phyloP scores from a whole-genome alignment of 2,329 filamentous ascomycete species.

The Aspergillus brunneoviolaceus region DNA sequence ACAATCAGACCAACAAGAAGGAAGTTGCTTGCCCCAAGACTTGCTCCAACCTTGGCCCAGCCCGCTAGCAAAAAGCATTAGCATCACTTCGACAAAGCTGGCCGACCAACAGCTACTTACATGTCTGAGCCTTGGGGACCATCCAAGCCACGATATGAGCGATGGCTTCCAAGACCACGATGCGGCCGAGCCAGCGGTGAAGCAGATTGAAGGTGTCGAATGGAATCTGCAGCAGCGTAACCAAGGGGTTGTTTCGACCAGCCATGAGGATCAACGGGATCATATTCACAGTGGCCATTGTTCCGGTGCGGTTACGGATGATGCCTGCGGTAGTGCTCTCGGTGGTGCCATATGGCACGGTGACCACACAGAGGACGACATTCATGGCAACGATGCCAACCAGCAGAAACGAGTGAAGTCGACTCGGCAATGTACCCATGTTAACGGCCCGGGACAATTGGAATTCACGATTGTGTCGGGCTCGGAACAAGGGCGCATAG shows the following conservation, averaged over 20 bases:
- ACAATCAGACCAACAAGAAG: constrained; percentile 47
- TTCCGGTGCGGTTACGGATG: constrained; percentile 45
- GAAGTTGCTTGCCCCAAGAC: constrained; percentile 34
- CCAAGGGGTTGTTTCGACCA: constrained; percentile 46
- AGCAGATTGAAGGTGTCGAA: constrained; percentile 56
- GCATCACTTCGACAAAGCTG: constrained; percentile 31
- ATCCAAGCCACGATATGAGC: constrained; percentile 73
- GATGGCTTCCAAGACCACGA: constrained; percentile 67
- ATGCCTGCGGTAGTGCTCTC: constrained; percentile 36
- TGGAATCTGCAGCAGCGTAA: constrained; percentile 42
- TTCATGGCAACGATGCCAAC: constrained; percentile 44
- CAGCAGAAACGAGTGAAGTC: constrained; percentile 47
- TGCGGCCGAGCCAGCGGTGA: constrained; percentile 75
- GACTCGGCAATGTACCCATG: constrained; percentile 48
- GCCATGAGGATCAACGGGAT: constrained; percentile 45
- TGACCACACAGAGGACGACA: constrained; percentile 52
- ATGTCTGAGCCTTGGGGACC: constrained; percentile 60
- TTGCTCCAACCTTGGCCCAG: constrained; percentile 36
- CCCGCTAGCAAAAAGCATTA: constrained; percentile 48
- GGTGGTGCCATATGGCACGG: constrained; percentile 41
- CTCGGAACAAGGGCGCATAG: constrained; percentile 47
- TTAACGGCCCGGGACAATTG: constrained; percentile 45
- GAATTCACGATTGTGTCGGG: constrained; percentile 47
- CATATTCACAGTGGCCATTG: constrained; percentile 45
- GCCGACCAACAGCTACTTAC: constrained; percentile 17